phyloP scores from a whole-genome alignment of 495 filamentous ascomycete species.

The Annulohypoxylon bovei region DNA sequence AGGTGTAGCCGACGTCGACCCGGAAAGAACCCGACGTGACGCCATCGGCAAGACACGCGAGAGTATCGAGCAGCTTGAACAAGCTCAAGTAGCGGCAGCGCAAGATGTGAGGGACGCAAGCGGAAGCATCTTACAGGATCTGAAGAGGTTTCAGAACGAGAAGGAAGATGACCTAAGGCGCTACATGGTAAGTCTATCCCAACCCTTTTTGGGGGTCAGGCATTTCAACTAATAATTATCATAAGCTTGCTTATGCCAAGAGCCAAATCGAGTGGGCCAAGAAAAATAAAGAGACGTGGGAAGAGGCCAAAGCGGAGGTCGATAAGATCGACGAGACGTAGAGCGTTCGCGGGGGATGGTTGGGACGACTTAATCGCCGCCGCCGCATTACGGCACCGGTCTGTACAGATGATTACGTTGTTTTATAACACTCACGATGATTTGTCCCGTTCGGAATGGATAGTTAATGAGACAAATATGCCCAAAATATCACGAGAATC shows the following conservation, averaged over 20 bases:
- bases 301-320: slow-evolving; percentile 92
- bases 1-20: slow-evolving; percentile 94
- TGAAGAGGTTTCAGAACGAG: slow-evolving; percentile 90
- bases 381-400: background rate
- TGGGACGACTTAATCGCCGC: background rate
- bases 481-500: slow-evolving; percentile 8
- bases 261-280: slow-evolving; percentile 99
- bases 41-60: slow-evolving; percentile 95
- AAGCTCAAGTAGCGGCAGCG: slow-evolving; percentile 84
- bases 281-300: slow-evolving; percentile 95
- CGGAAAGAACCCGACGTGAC: slow-evolving; percentile 89
- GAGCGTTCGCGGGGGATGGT: slow-evolving; percentile 1
- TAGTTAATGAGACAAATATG: slow-evolving; percentile 42
- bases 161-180: slow-evolving; percentile 93
- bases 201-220: background rate
- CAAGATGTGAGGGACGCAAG: slow-evolving; percentile 94
- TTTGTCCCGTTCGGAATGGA: slow-evolving; percentile 39
- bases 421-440: slow-evolving; percentile 28
- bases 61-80: slow-evolving; percentile 76
- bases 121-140: slow-evolving; percentile 82
- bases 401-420: slow-evolving; percentile 12
- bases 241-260: slow-evolving; percentile 87
- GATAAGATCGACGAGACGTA: slow-evolving; percentile 77
- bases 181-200: slow-evolving; percentile 81
- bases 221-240: slow-evolving; percentile 15